phyloP scores from a whole-genome alignment of 2,329 filamentous ascomycete species.

The Nigrospora sphaerica region DNA sequence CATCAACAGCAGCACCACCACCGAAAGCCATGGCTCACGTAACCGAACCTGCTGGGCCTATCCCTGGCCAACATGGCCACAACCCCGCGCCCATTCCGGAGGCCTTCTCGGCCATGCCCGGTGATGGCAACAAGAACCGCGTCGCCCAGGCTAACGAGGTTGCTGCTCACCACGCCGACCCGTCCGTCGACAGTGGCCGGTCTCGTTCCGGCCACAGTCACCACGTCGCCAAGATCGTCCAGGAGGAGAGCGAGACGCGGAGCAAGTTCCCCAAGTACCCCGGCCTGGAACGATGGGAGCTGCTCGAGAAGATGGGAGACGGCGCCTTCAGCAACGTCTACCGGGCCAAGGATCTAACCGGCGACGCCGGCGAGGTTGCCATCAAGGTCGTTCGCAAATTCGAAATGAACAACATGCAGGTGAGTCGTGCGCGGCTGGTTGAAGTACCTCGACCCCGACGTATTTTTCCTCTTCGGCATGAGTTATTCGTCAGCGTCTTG shows the following conservation, averaged over 20 bases:
- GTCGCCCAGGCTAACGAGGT: conserved; percentile 61
- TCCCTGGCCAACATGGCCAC: conserved; percentile 34
- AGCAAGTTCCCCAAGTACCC: conserved; percentile 82
- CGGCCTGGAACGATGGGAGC: conserved; percentile 75
- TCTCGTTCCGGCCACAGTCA: conserved; percentile 47
- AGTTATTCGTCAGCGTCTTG: conserved; percentile 16
- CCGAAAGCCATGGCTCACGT: conserved; percentile 47
- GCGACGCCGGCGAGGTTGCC: conserved; percentile 71
- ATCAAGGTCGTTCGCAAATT: conserved; percentile 99
- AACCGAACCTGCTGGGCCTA: conserved; percentile 34
- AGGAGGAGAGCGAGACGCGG: conserved; percentile 82
- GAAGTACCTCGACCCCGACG: conserved; percentile 15
- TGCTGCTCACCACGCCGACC: conserved; percentile 56
- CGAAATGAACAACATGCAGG: conserved; percentile 98
- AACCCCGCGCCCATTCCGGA: conserved; percentile 34
- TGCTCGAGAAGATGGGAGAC: conserved; percentile 96
- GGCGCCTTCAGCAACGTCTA: conserved; percentile 99
- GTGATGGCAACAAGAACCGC: conserved; percentile 52
- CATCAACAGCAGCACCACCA: conserved; percentile 38
- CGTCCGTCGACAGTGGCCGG: conserved; percentile 35
- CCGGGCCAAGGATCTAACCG: conserved; percentile 68
- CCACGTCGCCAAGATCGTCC: conserved; percentile 78
- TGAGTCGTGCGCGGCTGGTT: conserved; percentile 48
- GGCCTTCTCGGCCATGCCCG: conserved; percentile 55
- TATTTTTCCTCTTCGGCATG: conserved; percentile 10